Conservation (phyloP, 192 early-diverging fungal genomes). For the Podila epigama region DNA sequence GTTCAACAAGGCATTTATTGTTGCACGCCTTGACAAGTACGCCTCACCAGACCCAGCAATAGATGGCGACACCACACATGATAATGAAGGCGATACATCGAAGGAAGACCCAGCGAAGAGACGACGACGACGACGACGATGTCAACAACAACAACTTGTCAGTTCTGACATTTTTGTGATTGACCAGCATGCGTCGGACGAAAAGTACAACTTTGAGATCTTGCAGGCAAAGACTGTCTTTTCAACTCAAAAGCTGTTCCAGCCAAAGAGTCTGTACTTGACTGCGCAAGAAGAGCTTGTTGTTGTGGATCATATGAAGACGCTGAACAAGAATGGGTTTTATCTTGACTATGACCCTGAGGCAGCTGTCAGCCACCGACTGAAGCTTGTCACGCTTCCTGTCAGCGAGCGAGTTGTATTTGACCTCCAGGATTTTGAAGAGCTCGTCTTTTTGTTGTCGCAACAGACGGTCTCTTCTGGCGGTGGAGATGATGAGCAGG, state of each 20-base stretch:
- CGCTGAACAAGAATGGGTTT: slow-evolving; percentile 86
- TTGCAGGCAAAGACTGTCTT: slow-evolving; percentile 71
- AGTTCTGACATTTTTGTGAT: slow-evolving; percentile 87
- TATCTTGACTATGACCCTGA: slow-evolving; percentile 69
- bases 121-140: neutral
- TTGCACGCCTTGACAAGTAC: slow-evolving; percentile 67
- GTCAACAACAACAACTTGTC: slow-evolving; percentile 1
- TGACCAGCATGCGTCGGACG: slow-evolving; percentile 98
- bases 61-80: neutral
- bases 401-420: slow-evolving; percentile 77
- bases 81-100: neutral
- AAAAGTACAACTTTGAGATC: slow-evolving; percentile 96
- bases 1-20: slow-evolving; percentile 97
- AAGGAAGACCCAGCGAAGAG: neutral
- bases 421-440: slow-evolving; percentile 79
- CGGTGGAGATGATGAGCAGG: slow-evolving; percentile 21
- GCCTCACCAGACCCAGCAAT: neutral
- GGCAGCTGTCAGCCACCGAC: slow-evolving; percentile 63
- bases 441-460: slow-evolving; percentile 64
- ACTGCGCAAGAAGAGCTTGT: slow-evolving; percentile 81
- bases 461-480: slow-evolving; percentile 20
- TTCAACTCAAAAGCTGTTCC: slow-evolving; percentile 70
- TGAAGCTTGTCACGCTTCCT: slow-evolving; percentile 78
- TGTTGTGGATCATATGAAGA: slow-evolving; percentile 75
- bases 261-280: slow-evolving; percentile 71